Evolutionary conservation across 805 yeast genomes (phyloP).

Genomic region (Yueomyces sinensis): DNA sequence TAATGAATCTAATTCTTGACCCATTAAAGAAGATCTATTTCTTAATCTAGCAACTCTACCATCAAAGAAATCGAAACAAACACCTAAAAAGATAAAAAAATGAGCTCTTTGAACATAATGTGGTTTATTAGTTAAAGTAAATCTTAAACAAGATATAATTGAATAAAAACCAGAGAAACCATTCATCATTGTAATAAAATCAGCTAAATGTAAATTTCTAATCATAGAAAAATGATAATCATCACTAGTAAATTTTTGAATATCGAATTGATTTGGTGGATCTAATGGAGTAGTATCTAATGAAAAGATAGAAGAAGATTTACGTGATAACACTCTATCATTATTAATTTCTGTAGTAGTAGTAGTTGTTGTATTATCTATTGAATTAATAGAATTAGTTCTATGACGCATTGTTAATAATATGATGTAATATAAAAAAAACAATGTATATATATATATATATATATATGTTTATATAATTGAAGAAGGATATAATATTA

Average conservation of each 20-base stretch:
- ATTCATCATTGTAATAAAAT: conserved; percentile 85
- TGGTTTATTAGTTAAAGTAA: conserved; percentile 51
- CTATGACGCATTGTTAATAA: too few species aligned
- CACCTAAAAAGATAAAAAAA: conserved; percentile 77
- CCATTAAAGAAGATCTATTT: conserved; percentile 84
- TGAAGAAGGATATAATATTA: too few species aligned
- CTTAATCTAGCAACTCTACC: conserved; percentile 94
- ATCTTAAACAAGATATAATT: conserved; percentile 74
- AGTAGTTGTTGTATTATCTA: too few species aligned
- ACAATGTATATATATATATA: too few species aligned
- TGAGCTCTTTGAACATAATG: conserved; percentile 80
- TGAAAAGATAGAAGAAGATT: conserved; percentile 42
- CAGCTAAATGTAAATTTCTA: conserved; percentile 86
- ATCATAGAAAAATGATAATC: conserved; percentile 76
- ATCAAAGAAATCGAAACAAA: conserved; percentile 91
- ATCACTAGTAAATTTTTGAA: conserved; percentile 69
- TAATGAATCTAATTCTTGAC: conserved; percentile 92
- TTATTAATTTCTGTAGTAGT: too few species aligned
- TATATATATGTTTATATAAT: too few species aligned
- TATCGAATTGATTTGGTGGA: conserved; percentile 66
- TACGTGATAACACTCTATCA: conserved; percentile 25
- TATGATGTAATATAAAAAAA: too few species aligned
- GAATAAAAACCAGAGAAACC: conserved; percentile 92
- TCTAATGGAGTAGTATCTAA: conserved; percentile 46
- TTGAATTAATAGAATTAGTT: too few species aligned